Base-by-base conservation (phyloP, 805 yeast species). In the Starmerella roubikii region DNA sequence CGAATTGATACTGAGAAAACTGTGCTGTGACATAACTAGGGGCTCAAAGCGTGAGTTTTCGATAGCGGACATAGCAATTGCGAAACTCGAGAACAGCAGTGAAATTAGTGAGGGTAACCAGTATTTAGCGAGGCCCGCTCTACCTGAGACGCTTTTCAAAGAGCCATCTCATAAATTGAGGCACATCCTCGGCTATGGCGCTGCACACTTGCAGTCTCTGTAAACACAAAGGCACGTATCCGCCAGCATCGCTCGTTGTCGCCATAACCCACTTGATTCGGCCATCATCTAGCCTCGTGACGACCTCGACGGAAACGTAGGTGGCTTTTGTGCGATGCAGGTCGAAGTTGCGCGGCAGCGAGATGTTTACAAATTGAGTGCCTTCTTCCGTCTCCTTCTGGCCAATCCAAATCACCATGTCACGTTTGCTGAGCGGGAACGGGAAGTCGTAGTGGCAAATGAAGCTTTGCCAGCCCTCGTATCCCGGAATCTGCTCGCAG, bases 241-340 rank as follows among this genome's bases (percentile, higher is more conserved):
- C 67, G 3, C 61, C 53, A 1, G 66, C 64, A 32, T 62, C 62
- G 38, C 63, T 56, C 9, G 64, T 52, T 33, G 57, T 56, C 1
- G 64, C 66, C 64, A 61, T 57, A 8, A 52, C 44, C 67, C 67
- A 62, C 22, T 56, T 50, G 1, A 59, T 54, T n/a, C 43, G 40
- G 19, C 45, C 44, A 19, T 47, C 46, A 3, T 22, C 37, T 3
- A 40, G 38, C 11, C 49, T 40, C 18, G 50, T 49, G 21, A 62
- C 53, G 9, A 48, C 47, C 40, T 62, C 67, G 9, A 63, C 51
- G 11, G 65, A 54, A n/a, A 56, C 45, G 41, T 64, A 63, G 12
- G 31, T 27, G 4, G 55, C 67, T 31, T 51, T 47, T 7, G 55
- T 54, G 18, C 35, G 42, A 18, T 46, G 9, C 9, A 4, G 7